phyloP scores from a whole-genome alignment of 352 stramenopile species.

The Globisporangium camurandrum region DNA sequence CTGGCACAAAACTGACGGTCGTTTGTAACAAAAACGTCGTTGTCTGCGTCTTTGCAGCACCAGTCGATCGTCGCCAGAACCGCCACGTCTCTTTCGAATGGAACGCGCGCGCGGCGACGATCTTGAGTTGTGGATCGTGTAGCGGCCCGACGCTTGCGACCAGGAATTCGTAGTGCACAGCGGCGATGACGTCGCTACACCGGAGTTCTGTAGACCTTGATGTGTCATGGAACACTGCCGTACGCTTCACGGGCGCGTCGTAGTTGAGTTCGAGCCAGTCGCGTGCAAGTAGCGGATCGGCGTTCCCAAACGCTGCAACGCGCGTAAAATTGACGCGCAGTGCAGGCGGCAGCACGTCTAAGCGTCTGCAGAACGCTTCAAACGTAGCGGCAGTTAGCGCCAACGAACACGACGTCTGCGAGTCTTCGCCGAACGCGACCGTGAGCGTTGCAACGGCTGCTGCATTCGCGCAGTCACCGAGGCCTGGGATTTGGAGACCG shows the following conservation, averaged over 20 bases:
- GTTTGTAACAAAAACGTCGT: constrained; percentile 26
- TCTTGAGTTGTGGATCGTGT: constrained; percentile 30
- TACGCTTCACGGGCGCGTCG: constrained; percentile 17
- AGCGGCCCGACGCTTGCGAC: constrained; percentile 22
- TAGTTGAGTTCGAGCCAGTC: constrained; percentile 39
- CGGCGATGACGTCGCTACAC: constrained; percentile 20
- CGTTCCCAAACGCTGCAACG: constrained; percentile 32
- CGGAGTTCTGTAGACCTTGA: constrained; percentile 18
- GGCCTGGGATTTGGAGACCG: constrained; percentile 19
- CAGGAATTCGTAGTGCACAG: constrained; percentile 32
- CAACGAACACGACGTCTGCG: constrained; percentile 23
- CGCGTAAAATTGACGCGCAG: constrained; percentile 35
- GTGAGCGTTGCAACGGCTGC: constrained; percentile 1
- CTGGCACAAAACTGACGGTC: constrained; percentile 25
- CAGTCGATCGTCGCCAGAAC: no score
- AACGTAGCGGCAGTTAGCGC: constrained; percentile 20
- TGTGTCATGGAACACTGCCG: constrained; percentile 13
- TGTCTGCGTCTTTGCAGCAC: constrained; percentile 11
- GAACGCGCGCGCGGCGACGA: constrained; percentile 25
- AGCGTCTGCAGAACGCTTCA: constrained; percentile 18
- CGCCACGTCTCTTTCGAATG: constrained; percentile 27
- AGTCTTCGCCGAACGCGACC: constrained; percentile 32
- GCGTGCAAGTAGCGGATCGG: constrained; percentile 23
- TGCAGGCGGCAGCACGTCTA: constrained; percentile 7
- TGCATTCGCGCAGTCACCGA: constrained; percentile 26